Base-by-base conservation (phyloP, 305 asterid species). In the Ilex paraguariensis region DNA sequence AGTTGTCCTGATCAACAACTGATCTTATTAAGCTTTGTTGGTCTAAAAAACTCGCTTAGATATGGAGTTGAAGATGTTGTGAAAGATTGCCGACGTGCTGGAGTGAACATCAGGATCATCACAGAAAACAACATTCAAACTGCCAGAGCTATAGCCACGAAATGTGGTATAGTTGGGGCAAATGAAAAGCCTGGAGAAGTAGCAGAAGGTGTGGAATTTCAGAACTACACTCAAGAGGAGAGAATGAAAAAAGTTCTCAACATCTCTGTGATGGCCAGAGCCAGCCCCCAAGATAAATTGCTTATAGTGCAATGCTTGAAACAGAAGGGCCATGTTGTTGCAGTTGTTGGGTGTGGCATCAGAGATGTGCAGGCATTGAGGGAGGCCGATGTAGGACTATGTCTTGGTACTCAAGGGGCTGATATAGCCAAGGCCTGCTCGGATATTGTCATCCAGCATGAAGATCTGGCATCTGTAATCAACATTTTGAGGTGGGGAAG, bases 391-490 rank as follows among this genome's bases (percentile, higher is more conserved):
- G 68, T 76, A 63, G 73, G 74, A 3, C 63, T 82, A 57, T 71
- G 59, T 30, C 8, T 79, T 13, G 81, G 72, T n/a, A 85, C 77
- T 54, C 87, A 81, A 30, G 93, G 90, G 9, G 79, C 86, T 10
- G 86, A 85, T 68, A 82, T 81, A 2, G 87, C 88, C 0, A 83
- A 85, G 39, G 84, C 81, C 67, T 73, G 81, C 44, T 81, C 86
- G 1, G 87, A 77, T 66, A 82, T 82, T 6, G 84, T 85, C 33
- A 82, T 85, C 66, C 54, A 77, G 57, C 80, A 79, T 16, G 85
- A 75, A 45, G 74, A 83, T 31, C 83, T 85, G 39, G 75, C 80
- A 45, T 70, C 87, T 0, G 81, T 83, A 52, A 77, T 63, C 32
- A 75, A 77, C 3, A 80, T 82, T 39, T 31, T 81, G 13, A 74